Percentiles rank a stretch among this genome's conserved stretches.
Conservation (phyloP, 2,329 filamentous ascomycete genomes). For the Dactylonectria macrodidyma region DNA sequence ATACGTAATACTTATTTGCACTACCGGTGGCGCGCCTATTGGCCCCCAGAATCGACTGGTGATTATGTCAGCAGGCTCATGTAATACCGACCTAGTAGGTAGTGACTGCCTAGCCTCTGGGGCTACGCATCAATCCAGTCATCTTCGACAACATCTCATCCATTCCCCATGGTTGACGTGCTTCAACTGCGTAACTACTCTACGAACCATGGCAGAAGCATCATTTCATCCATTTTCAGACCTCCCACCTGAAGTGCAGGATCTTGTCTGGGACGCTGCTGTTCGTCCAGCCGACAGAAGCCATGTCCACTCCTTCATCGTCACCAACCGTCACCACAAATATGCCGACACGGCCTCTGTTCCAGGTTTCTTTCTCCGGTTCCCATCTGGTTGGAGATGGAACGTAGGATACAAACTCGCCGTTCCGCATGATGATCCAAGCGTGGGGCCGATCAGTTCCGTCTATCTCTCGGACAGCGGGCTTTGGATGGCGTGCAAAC, state of each 20-base stretch:
- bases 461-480: slow-evolving; percentile 32
- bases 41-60: too few species aligned
- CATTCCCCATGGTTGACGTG: too few species aligned
- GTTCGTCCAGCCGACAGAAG: slow-evolving; percentile 17
- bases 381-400: background rate
- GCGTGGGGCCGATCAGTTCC: slow-evolving; percentile 28
- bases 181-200: background rate
- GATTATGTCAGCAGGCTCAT: too few species aligned
- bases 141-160: too few species aligned
- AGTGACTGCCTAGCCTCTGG: too few species aligned
- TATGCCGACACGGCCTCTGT: background rate
- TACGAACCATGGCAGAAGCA: background rate
- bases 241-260: slow-evolving; percentile 31
- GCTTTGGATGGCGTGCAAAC: slow-evolving; percentile 27
- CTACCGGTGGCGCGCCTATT: too few species aligned
- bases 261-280: slow-evolving; percentile 31
- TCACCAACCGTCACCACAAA: slow-evolving; percentile 15
- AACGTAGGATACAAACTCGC: slow-evolving; percentile 7
- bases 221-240: slow-evolving; percentile 15
- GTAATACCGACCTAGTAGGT: too few species aligned
- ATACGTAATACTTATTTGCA: too few species aligned
- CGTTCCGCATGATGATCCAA: slow-evolving; percentile 17
- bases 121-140: too few species aligned
- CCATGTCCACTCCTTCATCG: slow-evolving; percentile 34
- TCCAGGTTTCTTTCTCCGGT: background rate